Conservation (phyloP, 371 early-diverging fungal genomes). For the Choanephora cucurbitarum region DNA sequence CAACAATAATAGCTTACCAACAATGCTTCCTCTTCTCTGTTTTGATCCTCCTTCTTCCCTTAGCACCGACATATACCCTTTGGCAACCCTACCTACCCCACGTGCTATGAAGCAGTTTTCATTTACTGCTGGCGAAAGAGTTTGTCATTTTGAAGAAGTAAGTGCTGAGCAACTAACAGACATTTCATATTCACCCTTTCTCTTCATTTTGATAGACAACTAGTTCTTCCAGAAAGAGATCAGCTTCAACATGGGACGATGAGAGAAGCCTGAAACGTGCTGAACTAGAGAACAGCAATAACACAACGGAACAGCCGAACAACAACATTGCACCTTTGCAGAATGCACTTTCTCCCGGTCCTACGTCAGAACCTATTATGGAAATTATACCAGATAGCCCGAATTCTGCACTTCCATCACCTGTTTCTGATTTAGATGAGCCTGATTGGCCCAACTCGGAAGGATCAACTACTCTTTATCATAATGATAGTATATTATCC, state of each 20-base stretch:
- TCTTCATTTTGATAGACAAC: neutral
- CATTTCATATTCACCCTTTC: neutral
- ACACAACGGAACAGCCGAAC: conserved; percentile 4
- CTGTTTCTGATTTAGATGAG: conserved; percentile 27
- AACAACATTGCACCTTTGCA: conserved; percentile 4
- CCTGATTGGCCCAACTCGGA: conserved; percentile 2
- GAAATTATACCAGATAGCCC: conserved; percentile 31
- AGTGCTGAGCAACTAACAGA: conserved; percentile 6
- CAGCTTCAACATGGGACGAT: conserved; percentile 28
- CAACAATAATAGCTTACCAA: neutral
- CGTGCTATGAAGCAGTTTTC: conserved; percentile 14
- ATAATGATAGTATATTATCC: too few species aligned
- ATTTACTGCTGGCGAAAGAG: conserved; percentile 18
- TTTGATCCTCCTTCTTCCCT: conserved; percentile 14
- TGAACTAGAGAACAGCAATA: conserved; percentile 17
- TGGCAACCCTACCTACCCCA: conserved; percentile 20
- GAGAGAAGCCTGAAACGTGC: conserved; percentile 27
- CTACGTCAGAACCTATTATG: conserved; percentile 7
- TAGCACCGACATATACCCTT: conserved; percentile 27
- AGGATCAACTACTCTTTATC: conserved; percentile 18
- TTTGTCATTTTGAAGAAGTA: conserved; percentile 24
- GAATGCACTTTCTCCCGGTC: conserved; percentile 14
- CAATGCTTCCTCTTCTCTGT: conserved; percentile 18
- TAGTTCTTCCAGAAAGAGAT: conserved; percentile 22
- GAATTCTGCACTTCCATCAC: conserved; percentile 39